A percentile compares a stretch with the other conserved stretches of the same genome.
These are phyloP conservation scores for Aspergillus awamori DNA, from an alignment of 2,329 filamentous ascomycete genomes.

Conservation along the genomic window DNA sequence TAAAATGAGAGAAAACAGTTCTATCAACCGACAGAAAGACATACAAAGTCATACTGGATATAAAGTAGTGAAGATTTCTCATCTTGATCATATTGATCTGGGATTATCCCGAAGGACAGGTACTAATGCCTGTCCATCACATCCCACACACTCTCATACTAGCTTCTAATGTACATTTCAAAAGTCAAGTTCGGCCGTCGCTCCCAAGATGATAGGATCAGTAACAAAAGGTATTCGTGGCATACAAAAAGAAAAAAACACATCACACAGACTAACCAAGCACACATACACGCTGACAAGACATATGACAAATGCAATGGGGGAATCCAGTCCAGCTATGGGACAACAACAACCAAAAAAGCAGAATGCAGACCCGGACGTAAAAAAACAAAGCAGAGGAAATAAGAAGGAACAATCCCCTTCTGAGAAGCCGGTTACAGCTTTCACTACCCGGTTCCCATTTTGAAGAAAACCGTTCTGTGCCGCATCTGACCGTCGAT, in stretches of 20 bases:
- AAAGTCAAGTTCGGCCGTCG: conserved; percentile 1
- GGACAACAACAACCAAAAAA: too few relatives aligned
- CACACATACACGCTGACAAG: conserved; percentile 3
- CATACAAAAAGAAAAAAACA: conserved; percentile 1
- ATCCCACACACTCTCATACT: not conserved
- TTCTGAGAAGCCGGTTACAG: not conserved
- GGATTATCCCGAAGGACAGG: too few relatives aligned
- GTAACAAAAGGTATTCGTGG: conserved; percentile 6
- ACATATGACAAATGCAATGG: not conserved
- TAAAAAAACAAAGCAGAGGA: not conserved
- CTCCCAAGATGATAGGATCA: not conserved
- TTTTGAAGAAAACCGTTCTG: conserved; percentile 8
- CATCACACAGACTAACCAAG: not conserved
- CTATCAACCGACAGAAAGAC: too few relatives aligned
- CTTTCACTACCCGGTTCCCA: not conserved
- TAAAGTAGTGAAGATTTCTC: too few relatives aligned
- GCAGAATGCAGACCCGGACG: not conserved
- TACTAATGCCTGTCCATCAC: too few relatives aligned
- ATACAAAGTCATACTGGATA: too few relatives aligned
- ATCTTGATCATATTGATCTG: too few relatives aligned
- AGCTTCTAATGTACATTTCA: conserved; percentile 14
- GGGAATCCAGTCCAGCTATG: not conserved
- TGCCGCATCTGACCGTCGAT: conserved; percentile 15
- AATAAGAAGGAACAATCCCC: too few relatives aligned
- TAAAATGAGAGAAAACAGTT: too few relatives aligned